These are phyloP conservation scores for Ophiostoma ulmi DNA, from an alignment of 2,329 filamentous ascomycete species.

Conservation along the genomic window DNA sequence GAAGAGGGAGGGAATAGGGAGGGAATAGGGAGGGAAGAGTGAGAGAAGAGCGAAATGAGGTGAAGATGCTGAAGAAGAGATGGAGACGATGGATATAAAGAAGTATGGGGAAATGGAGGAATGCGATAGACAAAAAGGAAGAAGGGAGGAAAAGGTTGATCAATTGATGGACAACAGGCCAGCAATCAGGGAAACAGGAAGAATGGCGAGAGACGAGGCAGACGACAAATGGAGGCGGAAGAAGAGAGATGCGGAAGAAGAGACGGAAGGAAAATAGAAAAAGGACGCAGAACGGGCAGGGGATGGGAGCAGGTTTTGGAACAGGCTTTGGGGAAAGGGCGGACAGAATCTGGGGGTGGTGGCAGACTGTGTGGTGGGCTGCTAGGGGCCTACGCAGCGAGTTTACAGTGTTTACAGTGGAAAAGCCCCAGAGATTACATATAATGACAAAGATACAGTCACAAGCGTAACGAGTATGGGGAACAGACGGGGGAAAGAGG, in stretches of 20 bases:
- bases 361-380: background rate
- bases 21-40: background rate
- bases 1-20: background rate
- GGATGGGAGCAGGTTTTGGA: background rate
- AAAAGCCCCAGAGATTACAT: background rate
- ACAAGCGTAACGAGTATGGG: background rate
- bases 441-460: background rate
- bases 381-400: background rate
- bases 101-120: slow-evolving; percentile 6
- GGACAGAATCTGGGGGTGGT: slow-evolving; percentile 7
- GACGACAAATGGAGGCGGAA: background rate
- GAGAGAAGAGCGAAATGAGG: background rate
- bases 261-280: background rate
- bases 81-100: background rate
- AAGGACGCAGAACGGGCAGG: background rate
- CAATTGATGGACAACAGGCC: background rate
- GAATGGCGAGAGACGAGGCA: background rate
- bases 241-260: background rate
- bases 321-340: background rate
- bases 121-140: background rate
- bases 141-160: background rate
- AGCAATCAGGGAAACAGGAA: background rate
- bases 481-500: background rate
- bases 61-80: slow-evolving; percentile 3
- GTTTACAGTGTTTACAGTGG: background rate